phyloP scores from a whole-genome alignment of 1,139 yeast species.

The Candida pseudocylindracea region DNA sequence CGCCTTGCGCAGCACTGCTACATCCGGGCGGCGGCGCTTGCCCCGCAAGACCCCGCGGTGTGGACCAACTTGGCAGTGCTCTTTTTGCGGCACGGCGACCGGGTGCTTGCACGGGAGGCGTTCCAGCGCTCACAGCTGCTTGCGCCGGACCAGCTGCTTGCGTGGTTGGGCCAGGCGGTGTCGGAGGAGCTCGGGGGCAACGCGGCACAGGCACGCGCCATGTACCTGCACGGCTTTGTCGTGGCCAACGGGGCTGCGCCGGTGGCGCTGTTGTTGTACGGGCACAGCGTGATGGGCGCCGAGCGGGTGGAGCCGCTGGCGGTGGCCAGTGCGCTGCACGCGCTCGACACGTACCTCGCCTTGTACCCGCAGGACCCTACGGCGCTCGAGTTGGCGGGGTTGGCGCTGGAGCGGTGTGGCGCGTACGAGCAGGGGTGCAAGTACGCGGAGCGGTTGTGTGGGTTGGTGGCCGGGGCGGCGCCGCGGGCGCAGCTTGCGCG shows the following conservation, averaged over 20 bases:
- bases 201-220: constrained; percentile 27
- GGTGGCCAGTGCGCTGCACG: constrained; percentile 37
- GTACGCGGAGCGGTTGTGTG: constrained; percentile 22
- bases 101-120: constrained; percentile 51
- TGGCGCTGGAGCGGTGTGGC: constrained; percentile 51
- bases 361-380: constrained; percentile 45
- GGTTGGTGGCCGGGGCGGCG: constrained; percentile 23
- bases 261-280: constrained; percentile 54
- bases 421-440: constrained; percentile 30
- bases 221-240: constrained; percentile 59
- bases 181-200: constrained; percentile 21
- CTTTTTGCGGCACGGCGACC: constrained; percentile 47
- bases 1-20: constrained; percentile 81
- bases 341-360: constrained; percentile 48
- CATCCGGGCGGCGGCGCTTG: constrained; percentile 55
- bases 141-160: constrained; percentile 53
- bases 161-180: constrained; percentile 75
- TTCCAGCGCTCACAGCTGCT: constrained; percentile 57
- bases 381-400: constrained; percentile 36
- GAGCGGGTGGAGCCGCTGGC: constrained; percentile 22
- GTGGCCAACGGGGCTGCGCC: constrained; percentile 56
- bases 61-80: constrained; percentile 77
- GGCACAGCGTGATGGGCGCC: constrained; percentile 26
- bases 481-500: constrained; percentile 56
- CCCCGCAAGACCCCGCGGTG: constrained; percentile 40